phyloP scores from a whole-genome alignment of 2,329 filamentous ascomycete genomes.

The Parascedosporium putredinis region DNA sequence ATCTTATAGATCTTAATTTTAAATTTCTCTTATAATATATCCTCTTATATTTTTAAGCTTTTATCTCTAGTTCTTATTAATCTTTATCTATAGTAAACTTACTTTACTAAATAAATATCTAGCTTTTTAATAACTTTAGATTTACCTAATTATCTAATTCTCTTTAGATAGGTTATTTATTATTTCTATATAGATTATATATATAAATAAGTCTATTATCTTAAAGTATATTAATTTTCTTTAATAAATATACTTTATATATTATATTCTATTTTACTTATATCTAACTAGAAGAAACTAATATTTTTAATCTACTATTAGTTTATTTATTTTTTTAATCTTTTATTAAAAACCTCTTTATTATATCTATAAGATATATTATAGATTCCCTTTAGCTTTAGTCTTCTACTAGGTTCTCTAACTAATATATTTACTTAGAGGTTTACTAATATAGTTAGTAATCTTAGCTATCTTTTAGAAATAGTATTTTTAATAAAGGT shows the following conservation, averaged over 20 bases:
- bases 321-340: slow-evolving; percentile 5
- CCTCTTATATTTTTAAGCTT: slow-evolving; percentile 1
- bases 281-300: slow-evolving; percentile 1
- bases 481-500: background rate
- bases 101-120: slow-evolving; percentile 4
- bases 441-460: too few relatives aligned
- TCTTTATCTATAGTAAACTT: background rate
- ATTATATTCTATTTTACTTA: background rate
- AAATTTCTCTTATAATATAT: slow-evolving; percentile 6
- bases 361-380: slow-evolving; percentile 6
- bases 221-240: slow-evolving; percentile 9
- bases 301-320: slow-evolving; percentile 1
- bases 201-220: slow-evolving; percentile 8
- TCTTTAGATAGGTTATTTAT: background rate
- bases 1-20: slow-evolving; percentile 9
- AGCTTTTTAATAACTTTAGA: slow-evolving; percentile 9
- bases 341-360: slow-evolving; percentile 6
- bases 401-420: background rate
- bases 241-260: slow-evolving; percentile 8
- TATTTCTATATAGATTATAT: slow-evolving; percentile 7
- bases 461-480: background rate
- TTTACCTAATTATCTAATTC: background rate
- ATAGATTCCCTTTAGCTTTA: too few relatives aligned
- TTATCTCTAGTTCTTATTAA: background rate
- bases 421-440: slow-evolving; percentile 7